Percentiles rank a stretch among this genome's conserved stretches.
phyloP scores from a whole-genome alignment of 1,139 yeast genomes.

The Yamadazyma friedrichii region DNA sequence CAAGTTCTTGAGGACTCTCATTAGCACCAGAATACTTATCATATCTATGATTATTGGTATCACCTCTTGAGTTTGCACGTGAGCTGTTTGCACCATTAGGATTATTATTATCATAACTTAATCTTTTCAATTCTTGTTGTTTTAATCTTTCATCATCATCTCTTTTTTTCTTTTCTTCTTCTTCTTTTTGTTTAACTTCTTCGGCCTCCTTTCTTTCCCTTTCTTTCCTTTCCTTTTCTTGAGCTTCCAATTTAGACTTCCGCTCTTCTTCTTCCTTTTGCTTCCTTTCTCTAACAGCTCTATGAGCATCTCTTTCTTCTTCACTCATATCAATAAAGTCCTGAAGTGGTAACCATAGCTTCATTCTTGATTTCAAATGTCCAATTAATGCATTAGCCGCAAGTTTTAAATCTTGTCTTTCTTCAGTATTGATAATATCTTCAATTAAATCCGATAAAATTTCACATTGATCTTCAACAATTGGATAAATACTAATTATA shows the following conservation, averaged over 20 bases:
- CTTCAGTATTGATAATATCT: conserved; percentile 50
- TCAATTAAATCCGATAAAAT: conserved; percentile 48
- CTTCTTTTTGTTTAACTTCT: conserved; percentile 6
- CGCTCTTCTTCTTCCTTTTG: conserved; percentile 21
- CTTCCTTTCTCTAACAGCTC: conserved; percentile 18
- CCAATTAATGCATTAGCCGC: conserved; percentile 79
- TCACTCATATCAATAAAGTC: conserved; percentile 53
- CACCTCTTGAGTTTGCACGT: conserved; percentile 21
- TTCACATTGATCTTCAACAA: conserved; percentile 67
- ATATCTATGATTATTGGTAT: conserved; percentile 22
- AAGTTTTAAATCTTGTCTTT: conserved; percentile 76
- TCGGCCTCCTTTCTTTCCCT: conserved; percentile 13
- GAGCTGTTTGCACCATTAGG: conserved; percentile 12
- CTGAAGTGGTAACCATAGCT: conserved; percentile 57
- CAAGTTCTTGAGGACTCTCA: conserved; percentile 10
- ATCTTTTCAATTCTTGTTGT: conserved; percentile 12
- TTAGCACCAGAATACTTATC: conserved; percentile 28
- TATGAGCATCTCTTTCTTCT: conserved; percentile 24
- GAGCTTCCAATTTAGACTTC: conserved; percentile 15
- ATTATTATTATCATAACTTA: conserved; percentile 24
- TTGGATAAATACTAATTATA: conserved; percentile 64
- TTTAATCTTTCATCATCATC: conserved; percentile 5
- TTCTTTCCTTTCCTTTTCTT: conserved; percentile 6
- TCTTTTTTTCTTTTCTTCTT: conserved; percentile 11
- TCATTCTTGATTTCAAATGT: conserved; percentile 59